Evolutionary conservation across 805 yeast species (phyloP).

Genomic region (Saccharomycopsis babjevae): DNA sequence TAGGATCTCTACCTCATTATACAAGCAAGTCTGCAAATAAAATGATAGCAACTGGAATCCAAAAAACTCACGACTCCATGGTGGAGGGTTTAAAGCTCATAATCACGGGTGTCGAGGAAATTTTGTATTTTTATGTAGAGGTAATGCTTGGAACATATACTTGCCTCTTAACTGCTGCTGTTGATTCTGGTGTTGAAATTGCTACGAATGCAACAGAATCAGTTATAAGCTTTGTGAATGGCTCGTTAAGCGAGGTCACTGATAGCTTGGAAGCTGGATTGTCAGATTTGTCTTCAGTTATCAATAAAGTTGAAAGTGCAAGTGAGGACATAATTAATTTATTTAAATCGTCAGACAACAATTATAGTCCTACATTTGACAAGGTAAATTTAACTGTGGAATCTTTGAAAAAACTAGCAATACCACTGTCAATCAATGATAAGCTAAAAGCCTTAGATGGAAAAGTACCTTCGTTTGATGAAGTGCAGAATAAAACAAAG

Average conservation of each 20-base stretch:
- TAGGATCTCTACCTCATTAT: slow-evolving; percentile 45
- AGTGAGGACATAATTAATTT: slow-evolving; percentile 44
- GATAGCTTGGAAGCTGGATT: slow-evolving; percentile 58
- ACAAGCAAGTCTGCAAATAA: slow-evolving; percentile 45
- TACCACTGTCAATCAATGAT: slow-evolving; percentile 54
- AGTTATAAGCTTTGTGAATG: slow-evolving; percentile 50
- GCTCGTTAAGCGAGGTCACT: slow-evolving; percentile 43
- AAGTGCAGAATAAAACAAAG: slow-evolving; percentile 51
- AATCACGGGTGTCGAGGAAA: slow-evolving; percentile 45
- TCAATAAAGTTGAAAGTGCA: slow-evolving; percentile 46
- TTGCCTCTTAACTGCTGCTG: slow-evolving; percentile 66
- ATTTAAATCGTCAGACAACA: slow-evolving; percentile 37
- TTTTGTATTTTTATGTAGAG: slow-evolving; percentile 58
- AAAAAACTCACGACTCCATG: slow-evolving; percentile 38
- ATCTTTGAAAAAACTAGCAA: slow-evolving; percentile 45
- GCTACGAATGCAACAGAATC: slow-evolving; percentile 67
- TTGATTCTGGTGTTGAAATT: slow-evolving; percentile 60
- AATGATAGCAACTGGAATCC: slow-evolving; percentile 37
- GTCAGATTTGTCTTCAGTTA: slow-evolving; percentile 42
- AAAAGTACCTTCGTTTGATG: slow-evolving; percentile 55
- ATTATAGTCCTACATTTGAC: slow-evolving; percentile 27
- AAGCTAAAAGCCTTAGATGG: slow-evolving; percentile 42
- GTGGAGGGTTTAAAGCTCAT: slow-evolving; percentile 34
- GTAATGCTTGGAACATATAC: slow-evolving; percentile 78
- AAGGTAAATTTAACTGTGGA: slow-evolving; percentile 50